These are phyloP conservation scores for Cryptosporidium felis DNA, from an alignment of 169 alveolate genomes.

Conservation along the genomic window DNA sequence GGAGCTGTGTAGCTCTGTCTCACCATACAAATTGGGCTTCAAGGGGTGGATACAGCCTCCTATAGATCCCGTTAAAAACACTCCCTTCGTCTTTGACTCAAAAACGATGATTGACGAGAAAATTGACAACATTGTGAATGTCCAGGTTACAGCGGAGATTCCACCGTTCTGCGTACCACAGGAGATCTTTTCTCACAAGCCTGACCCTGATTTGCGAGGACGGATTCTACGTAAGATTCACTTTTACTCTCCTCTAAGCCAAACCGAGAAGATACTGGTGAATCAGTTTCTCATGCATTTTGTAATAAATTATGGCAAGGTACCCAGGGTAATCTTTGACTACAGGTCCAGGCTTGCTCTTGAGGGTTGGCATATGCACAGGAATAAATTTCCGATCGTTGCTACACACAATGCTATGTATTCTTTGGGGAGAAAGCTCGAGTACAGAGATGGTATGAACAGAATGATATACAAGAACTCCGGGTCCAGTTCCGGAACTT, in stretches of 20 bases:
- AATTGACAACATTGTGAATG: conserved; percentile 6
- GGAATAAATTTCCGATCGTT: conserved; percentile 44
- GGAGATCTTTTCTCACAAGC: conserved; percentile 33
- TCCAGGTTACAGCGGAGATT: neutral
- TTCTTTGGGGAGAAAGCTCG: conserved; percentile 48
- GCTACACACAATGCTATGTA: conserved; percentile 53
- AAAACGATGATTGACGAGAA: conserved; percentile 67
- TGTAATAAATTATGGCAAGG: conserved; percentile 43
- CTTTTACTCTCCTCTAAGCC: neutral
- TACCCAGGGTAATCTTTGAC: conserved; percentile 37
- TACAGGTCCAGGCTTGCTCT: conserved; percentile 34
- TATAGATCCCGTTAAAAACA: conserved; percentile 22
- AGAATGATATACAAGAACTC: neutral
- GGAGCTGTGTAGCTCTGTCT: neutral
- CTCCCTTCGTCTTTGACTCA: conserved; percentile 5
- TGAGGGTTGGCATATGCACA: conserved; percentile 66
- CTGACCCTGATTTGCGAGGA: neutral
- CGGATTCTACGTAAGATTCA: neutral
- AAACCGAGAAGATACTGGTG: neutral
- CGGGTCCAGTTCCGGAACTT: neutral
- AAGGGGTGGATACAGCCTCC: conserved; percentile 33
- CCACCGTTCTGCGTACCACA: conserved; percentile 58
- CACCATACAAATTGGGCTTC: conserved; percentile 7
- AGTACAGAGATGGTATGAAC: conserved; percentile 2
- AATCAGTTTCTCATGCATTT: conserved; percentile 54